Evolutionary conservation across 192 early-diverging fungal genomes (phyloP).

Genomic region (Coemansia sp.): DNA sequence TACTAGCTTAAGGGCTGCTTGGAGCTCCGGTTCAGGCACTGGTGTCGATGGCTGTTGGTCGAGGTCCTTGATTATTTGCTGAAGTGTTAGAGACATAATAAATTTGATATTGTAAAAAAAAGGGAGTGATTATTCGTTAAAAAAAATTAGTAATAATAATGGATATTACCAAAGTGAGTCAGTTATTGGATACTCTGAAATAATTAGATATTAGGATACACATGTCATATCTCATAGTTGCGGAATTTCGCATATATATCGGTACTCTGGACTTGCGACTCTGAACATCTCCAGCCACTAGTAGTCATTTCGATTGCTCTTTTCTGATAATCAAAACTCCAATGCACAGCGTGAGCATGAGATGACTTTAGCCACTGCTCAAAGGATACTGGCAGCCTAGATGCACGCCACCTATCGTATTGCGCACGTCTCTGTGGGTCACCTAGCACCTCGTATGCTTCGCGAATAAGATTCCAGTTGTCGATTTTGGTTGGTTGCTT

Average conservation of each 20-base stretch:
- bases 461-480: constrained; percentile 26
- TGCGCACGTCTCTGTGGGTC: constrained; percentile 27
- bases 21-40: not conserved
- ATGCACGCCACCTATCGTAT: constrained; percentile 42
- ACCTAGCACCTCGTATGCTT: constrained; percentile 36
- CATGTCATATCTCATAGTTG: constrained; percentile 32
- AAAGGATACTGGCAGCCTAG: constrained; percentile 30
- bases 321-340: constrained; percentile 27
- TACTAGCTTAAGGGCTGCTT: constrained; percentile 34
- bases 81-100: constrained; percentile 18
- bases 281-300: not conserved
- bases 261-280: not conserved
- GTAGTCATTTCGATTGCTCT: not conserved
- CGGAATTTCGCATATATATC: constrained; percentile 41
- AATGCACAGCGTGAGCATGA: constrained; percentile 36
- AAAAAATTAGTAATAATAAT: not conserved
- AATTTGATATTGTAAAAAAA: too few species aligned
- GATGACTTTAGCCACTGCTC: constrained; percentile 19
- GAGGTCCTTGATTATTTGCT: constrained; percentile 25
- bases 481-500: not conserved
- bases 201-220: not conserved
- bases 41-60: not conserved
- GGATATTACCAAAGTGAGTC: not conserved
- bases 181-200: not conserved
- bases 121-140: too few species aligned